These are phyloP conservation scores for Wickerhamomyces bisporus DNA, from an alignment of 805 yeast species.

Conservation along the genomic window DNA sequence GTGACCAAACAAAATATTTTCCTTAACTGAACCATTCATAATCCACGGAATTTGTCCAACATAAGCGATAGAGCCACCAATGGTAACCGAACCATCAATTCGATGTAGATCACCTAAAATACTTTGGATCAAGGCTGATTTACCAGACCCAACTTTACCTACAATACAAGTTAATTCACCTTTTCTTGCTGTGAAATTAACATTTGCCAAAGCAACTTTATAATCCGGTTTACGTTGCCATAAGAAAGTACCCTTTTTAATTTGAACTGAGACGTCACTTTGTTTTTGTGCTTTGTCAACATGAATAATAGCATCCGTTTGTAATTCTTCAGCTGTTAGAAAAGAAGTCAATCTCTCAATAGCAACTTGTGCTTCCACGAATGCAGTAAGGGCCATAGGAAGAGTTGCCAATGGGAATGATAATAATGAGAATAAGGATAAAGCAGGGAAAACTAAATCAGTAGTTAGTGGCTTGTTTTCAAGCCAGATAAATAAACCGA, in stretches of 20 bases:
- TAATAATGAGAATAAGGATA: slow-evolving; percentile 80
- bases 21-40: too few species aligned
- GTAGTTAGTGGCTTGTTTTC: slow-evolving; percentile 68
- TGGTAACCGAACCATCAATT: slow-evolving; percentile 63
- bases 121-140: slow-evolving; percentile 76
- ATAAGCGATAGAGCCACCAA: slow-evolving; percentile 79
- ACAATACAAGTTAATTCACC: slow-evolving; percentile 83
- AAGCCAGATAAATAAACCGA: slow-evolving; percentile 67
- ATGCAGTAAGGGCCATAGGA: slow-evolving; percentile 82
- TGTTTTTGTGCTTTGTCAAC: slow-evolving; percentile 38
- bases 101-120: slow-evolving; percentile 79
- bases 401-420: slow-evolving; percentile 89
- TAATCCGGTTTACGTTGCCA: slow-evolving; percentile 73
- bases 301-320: slow-evolving; percentile 65
- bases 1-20: slow-evolving; percentile 45
- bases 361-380: slow-evolving; percentile 88
- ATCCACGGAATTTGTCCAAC: slow-evolving; percentile 91
- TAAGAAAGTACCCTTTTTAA: slow-evolving; percentile 65
- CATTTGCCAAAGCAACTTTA: slow-evolving; percentile 60
- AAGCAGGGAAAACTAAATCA: slow-evolving; percentile 88
- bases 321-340: slow-evolving; percentile 73
- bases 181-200: slow-evolving; percentile 59
- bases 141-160: slow-evolving; percentile 89
- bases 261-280: slow-evolving; percentile 65
- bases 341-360: slow-evolving; percentile 68